phyloP scores from a whole-genome alignment of 306 rosid genomes.

The Leucaena leucocephala region DNA sequence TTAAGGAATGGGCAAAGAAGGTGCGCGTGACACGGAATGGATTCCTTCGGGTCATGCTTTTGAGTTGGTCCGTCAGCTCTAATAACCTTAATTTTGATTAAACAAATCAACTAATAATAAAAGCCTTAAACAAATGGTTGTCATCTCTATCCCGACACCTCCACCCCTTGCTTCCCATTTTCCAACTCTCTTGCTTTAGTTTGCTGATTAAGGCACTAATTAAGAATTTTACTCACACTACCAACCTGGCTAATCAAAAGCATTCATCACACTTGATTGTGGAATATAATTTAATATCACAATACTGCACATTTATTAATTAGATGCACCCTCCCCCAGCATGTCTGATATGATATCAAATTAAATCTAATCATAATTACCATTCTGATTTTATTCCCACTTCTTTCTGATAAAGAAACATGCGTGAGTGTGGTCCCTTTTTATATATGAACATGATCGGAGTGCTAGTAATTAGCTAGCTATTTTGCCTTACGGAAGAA shows the following conservation, averaged over 20 bases:
- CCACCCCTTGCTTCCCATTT: conserved; percentile 73
- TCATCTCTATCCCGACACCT: conserved; percentile 85
- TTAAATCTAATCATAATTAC: conserved; percentile 26
- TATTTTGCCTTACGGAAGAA: not conserved
- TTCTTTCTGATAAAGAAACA: conserved; percentile 27
- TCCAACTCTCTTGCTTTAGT: conserved; percentile 56
- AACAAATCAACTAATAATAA: conserved; percentile 31
- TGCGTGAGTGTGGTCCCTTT: conserved; percentile 34
- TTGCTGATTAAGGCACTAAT: conserved; percentile 41
- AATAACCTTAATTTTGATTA: conserved; percentile 33
- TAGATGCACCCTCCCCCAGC: conserved; percentile 22
- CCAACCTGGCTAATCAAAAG: conserved; percentile 43
- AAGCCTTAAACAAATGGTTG: conserved; percentile 60
- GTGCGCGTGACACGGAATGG: conserved; percentile 68
- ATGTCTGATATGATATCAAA: conserved; percentile 22
- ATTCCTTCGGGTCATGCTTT: conserved; percentile 48
- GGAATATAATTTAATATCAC: conserved; percentile 5
- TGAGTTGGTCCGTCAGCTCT: conserved; percentile 53
- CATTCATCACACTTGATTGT: conserved; percentile 30
- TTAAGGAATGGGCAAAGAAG: conserved; percentile 41
- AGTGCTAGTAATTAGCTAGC: not conserved
- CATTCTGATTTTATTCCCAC: not conserved
- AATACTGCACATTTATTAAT: not conserved
- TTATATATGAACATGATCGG: not conserved
- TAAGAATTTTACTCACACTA: conserved; percentile 42